Conservation (phyloP, 805 yeast species). For the Wickerhamomyces sydowiorum region DNA sequence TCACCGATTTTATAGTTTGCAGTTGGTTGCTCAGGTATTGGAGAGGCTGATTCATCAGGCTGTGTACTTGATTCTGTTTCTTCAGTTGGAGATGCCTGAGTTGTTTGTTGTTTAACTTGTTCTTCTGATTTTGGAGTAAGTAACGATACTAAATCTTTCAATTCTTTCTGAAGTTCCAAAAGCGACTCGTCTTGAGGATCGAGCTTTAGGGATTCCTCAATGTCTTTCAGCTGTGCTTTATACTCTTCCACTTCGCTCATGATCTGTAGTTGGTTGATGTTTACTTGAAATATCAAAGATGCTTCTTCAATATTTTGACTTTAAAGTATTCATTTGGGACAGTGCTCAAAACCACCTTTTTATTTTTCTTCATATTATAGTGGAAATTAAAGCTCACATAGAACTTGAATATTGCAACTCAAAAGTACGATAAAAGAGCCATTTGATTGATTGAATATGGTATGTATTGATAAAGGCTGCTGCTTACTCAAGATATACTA, state of each 20-base stretch:
- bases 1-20: slow-evolving; percentile 6
- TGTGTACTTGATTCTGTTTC: background rate
- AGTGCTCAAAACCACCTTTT: no score
- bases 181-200: slow-evolving; percentile 13
- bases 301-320: no score
- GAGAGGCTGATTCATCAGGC: background rate
- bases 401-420: no score
- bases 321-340: no score
- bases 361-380: no score
- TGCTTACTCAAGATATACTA: background rate
- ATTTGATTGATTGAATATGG: background rate
- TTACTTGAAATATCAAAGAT: no score
- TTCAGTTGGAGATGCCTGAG: background rate
- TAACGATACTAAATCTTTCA: slow-evolving; percentile 10
- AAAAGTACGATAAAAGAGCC: no score
- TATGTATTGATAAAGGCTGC: background rate
- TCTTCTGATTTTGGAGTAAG: slow-evolving; percentile 3
- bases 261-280: no score
- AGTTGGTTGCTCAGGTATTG: no score
- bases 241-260: slow-evolving; percentile 18
- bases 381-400: background rate
- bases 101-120: background rate
- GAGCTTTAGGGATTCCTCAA: slow-evolving; percentile 8
- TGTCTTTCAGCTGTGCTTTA: slow-evolving; percentile 11
- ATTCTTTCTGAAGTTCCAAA: slow-evolving; percentile 10